These are phyloP conservation scores for Arachis monticola DNA, from an alignment of 331 rosid species.

Conservation along the genomic window DNA sequence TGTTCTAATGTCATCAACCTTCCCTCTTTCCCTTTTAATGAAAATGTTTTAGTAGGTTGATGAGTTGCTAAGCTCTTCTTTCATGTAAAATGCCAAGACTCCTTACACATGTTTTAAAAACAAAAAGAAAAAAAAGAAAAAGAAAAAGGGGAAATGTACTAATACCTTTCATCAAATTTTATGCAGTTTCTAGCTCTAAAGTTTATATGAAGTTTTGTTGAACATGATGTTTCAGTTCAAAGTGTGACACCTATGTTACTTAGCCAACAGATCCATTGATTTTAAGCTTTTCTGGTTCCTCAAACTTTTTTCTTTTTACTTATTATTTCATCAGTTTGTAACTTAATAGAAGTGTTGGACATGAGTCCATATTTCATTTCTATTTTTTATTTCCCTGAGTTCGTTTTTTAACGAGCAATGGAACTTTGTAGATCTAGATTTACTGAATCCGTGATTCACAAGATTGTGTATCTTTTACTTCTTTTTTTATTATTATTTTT, in stretches of 20 bases:
- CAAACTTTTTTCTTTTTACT: conserved; percentile 22
- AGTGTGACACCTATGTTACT: background rate
- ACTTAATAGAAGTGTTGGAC: background rate
- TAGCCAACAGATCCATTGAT: conserved; percentile 38
- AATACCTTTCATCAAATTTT: conserved; percentile 16
- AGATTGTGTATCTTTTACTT: conserved; percentile 48
- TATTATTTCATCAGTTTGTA: conserved; percentile 19
- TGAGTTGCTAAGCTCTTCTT: conserved; percentile 11
- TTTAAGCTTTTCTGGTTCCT: conserved; percentile 38
- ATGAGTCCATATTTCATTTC: conserved; percentile 23
- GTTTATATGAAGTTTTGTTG: conserved; percentile 18
- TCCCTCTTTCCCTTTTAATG: background rate
- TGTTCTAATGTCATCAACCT: conserved; percentile 12
- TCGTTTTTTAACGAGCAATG: conserved; percentile 39
- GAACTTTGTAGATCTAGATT: conserved; percentile 53
- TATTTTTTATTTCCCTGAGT: conserved; percentile 31
- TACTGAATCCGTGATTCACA: conserved; percentile 80
- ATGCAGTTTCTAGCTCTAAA: conserved; percentile 27
- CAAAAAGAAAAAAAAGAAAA: background rate
- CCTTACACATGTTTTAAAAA: background rate
- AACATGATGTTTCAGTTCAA: conserved; percentile 29
- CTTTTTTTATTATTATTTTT: conserved; percentile 11
- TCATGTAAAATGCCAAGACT: conserved; percentile 27
- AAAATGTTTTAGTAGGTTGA: conserved; percentile 7
- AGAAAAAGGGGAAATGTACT: no score